A percentile compares a stretch with the other conserved stretches of the same genome.
These are phyloP conservation scores for Yamadazyma spencermartinsiae DNA, from an alignment of 1,139 yeast genomes.

Conservation along the genomic window DNA sequence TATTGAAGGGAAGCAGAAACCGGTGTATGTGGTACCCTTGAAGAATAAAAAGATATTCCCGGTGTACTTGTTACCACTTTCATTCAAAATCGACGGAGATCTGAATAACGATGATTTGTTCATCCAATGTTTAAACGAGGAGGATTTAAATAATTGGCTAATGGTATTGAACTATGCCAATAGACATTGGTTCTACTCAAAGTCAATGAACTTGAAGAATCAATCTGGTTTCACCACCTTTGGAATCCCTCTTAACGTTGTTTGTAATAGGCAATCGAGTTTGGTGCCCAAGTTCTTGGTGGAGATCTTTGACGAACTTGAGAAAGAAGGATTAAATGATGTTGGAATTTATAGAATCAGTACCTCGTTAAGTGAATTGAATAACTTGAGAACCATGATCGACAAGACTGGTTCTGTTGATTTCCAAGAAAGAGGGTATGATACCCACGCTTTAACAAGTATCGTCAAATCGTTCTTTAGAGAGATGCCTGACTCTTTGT, in stretches of 20 bases:
- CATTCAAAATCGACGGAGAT: slow-evolving; percentile 64
- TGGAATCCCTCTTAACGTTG: slow-evolving; percentile 82
- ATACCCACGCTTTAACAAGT: slow-evolving; percentile 87
- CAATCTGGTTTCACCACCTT: slow-evolving; percentile 51
- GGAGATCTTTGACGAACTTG: slow-evolving; percentile 70
- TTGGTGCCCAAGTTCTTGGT: slow-evolving; percentile 66
- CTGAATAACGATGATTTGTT: slow-evolving; percentile 49
- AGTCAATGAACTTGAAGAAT: slow-evolving; percentile 30
- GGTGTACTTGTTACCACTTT: slow-evolving; percentile 49
- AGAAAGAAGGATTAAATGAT: slow-evolving; percentile 80
- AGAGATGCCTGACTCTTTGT: slow-evolving; percentile 85
- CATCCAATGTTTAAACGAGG: slow-evolving; percentile 67
- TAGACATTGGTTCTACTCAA: slow-evolving; percentile 58
- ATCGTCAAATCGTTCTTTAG: slow-evolving; percentile 83
- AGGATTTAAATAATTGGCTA: slow-evolving; percentile 78
- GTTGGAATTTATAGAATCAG: slow-evolving; percentile 92
- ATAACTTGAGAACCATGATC: slow-evolving; percentile 66
- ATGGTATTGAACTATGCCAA: slow-evolving; percentile 47
- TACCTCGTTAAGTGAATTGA: slow-evolving; percentile 81
- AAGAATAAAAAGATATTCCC: slow-evolving; percentile 54
- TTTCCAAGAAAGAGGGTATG: slow-evolving; percentile 70
- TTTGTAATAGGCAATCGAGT: slow-evolving; percentile 71
- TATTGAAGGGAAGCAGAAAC: slow-evolving; percentile 52
- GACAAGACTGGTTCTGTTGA: slow-evolving; percentile 64
- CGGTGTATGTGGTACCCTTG: slow-evolving; percentile 57